A percentile compares a stretch with the other conserved stretches of the same genome.
phyloP scores from a whole-genome alignment of 306 rosid species.

The Vachellia collinsii region DNA sequence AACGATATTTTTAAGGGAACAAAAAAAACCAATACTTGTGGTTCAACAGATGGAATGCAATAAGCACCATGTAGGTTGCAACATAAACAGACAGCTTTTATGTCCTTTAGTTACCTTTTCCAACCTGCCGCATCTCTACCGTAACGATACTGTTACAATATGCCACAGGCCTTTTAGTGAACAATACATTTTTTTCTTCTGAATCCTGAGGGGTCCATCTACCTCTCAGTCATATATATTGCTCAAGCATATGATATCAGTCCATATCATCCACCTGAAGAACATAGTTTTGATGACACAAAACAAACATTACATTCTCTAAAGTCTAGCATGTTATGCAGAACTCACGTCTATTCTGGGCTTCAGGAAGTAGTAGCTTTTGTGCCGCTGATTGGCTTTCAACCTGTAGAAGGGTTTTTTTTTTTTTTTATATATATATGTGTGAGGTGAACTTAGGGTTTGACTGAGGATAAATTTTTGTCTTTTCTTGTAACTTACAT shows the following conservation, averaged over 20 bases:
- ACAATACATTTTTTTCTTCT: neutral
- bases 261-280: neutral
- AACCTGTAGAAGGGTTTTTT: neutral
- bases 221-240: neutral
- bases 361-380: neutral
- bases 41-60: neutral
- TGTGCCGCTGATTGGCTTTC: neutral
- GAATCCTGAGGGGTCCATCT: neutral
- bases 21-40: neutral
- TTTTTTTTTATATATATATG: too few relatives aligned
- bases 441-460: slow-evolving; percentile 13
- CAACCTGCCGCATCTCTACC: slow-evolving; percentile 13
- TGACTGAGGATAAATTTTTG: neutral
- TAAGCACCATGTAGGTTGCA: slow-evolving; percentile 5
- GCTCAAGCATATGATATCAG: neutral
- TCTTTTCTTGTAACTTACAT: slow-evolving; percentile 7
- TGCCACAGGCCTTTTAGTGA: slow-evolving; percentile 14
- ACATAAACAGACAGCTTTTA: slow-evolving; percentile 2
- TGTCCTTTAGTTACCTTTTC: slow-evolving; percentile 11
- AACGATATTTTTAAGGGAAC: neutral
- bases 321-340: neutral
- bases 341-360: neutral
- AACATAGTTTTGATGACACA: neutral
- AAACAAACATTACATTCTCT: neutral
- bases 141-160: neutral